Evolutionary conservation across 441 rosid species (phyloP), one percentile per base, ranked within the genome.

Genomic region (Croton laevigatus): DNA sequence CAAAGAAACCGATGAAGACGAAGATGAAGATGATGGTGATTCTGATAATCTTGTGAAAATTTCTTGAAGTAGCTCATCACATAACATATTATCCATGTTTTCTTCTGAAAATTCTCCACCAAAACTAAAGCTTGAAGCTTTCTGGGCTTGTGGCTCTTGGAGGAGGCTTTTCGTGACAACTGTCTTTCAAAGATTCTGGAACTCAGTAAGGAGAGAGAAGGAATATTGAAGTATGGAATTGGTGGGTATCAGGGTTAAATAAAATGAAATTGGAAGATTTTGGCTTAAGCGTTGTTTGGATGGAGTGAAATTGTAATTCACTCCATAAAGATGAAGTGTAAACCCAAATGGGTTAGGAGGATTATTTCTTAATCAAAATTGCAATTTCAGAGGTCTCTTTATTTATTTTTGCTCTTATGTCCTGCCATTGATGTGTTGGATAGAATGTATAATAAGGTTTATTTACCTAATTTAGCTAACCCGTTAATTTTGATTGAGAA

Each of bases 41-140:
- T 83, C 69, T 23, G 88, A 45, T 57, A 57, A 22, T 72, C 78
- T 89, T 10, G 79, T 62, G 71, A 93, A 88, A 68, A 93, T 86
- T 75, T 93, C 96, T 59, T 83, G 83, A 22, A 93, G 82, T 66
- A 93, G 86, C 77, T 93, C 98, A 65, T 93, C 98, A 65, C 87
- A 85, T 1, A 93, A 61, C 78, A 76, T 55, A 68, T 20, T 64
- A 49, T 87, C 97, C 98, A 91, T 93, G 17, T 75, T 45, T 59
- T 42, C 9, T 55, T 51, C 36, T 3, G 17, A 4, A 57, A 20
- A 22, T 36, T 19, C 32, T 42, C 49, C 8, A 69, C 45, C 72
- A 13, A 69, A n/a, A n/a, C n/a, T 5, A 61, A 70, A 59, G 63
- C 23, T 16, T 6, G 8, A 38, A 16, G 38, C 5, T 48, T 22